Percentiles rank a stretch among this genome's conserved stretches.
These are phyloP conservation scores for Xylaria flabelliformis DNA, from an alignment of 495 filamentous ascomycete species.

Conservation along the genomic window DNA sequence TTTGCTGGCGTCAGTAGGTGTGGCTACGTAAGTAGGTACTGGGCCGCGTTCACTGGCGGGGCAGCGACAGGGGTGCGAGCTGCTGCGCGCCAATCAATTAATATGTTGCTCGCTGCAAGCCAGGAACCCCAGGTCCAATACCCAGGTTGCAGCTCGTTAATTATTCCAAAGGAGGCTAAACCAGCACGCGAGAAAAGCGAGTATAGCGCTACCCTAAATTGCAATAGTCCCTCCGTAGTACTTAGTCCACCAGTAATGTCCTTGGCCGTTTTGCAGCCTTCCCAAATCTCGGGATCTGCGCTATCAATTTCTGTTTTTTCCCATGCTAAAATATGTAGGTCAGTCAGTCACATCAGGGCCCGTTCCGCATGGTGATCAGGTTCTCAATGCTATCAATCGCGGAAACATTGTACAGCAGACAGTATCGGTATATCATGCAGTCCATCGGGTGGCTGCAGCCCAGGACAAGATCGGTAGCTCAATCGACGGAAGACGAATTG, in stretches of 20 bases:
- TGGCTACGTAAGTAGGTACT: background rate
- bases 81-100: constrained; percentile 10
- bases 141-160: background rate
- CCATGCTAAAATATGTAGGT: background rate
- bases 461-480: background rate
- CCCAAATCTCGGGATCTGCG: constrained; percentile 5
- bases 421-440: background rate
- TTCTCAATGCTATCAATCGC: background rate
- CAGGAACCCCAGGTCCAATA: constrained; percentile 9
- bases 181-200: background rate
- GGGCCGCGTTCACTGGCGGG: constrained; percentile 6
- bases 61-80: background rate
- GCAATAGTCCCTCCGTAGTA: background rate
- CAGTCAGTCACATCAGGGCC: background rate
- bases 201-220: constrained; percentile 8
- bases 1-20: background rate
- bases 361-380: constrained; percentile 4
- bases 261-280: background rate
- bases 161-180: constrained; percentile 5
- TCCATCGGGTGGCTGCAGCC: background rate
- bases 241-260: background rate
- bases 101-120: background rate
- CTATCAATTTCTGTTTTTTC: background rate
- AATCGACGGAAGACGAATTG: background rate
- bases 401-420: background rate